Evolutionary conservation across 163 green algal genomes (phyloP).

Genomic region (Chlorella variabilis): DNA sequence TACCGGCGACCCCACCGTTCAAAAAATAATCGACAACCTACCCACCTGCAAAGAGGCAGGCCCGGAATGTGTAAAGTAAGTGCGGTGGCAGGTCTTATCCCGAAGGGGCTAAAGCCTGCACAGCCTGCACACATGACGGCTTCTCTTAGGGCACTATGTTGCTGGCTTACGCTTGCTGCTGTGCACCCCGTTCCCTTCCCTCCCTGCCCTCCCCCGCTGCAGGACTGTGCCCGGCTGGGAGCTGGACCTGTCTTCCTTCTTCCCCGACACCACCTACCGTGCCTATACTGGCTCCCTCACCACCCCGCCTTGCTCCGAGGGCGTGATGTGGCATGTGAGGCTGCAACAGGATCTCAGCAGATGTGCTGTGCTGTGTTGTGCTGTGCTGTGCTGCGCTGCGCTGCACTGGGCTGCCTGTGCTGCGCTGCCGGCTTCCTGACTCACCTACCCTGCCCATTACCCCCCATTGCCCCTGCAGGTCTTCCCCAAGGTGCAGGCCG

Average conservation of each 20-base stretch:
- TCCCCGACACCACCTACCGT: neutral
- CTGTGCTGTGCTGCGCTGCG: neutral
- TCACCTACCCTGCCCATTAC: no score
- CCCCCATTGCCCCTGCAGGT: neutral
- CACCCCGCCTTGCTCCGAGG: conserved; percentile 39
- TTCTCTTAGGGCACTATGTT: no score
- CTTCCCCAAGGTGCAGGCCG: neutral
- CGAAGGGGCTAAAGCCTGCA: no score
- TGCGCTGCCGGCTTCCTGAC: no score
- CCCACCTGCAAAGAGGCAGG: conserved; percentile 12
- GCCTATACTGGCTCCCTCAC: conserved; percentile 35
- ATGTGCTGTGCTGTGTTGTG: neutral
- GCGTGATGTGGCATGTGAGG: conserved; percentile 38
- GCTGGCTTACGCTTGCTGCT: no score
- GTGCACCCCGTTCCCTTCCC: no score
- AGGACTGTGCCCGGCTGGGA: conserved; percentile 1
- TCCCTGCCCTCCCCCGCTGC: neutral
- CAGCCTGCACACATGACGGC: no score
- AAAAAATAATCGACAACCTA: conserved; percentile 21
- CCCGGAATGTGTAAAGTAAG: conserved; percentile 13
- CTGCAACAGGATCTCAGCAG: neutral
- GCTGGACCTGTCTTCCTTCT: conserved; percentile 2
- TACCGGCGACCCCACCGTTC: neutral
- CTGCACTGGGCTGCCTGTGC: no score
- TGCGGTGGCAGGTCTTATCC: neutral